These are phyloP conservation scores for Penicillium brasilianum DNA, from an alignment of 2,329 filamentous ascomycete species.

Conservation along the genomic window DNA sequence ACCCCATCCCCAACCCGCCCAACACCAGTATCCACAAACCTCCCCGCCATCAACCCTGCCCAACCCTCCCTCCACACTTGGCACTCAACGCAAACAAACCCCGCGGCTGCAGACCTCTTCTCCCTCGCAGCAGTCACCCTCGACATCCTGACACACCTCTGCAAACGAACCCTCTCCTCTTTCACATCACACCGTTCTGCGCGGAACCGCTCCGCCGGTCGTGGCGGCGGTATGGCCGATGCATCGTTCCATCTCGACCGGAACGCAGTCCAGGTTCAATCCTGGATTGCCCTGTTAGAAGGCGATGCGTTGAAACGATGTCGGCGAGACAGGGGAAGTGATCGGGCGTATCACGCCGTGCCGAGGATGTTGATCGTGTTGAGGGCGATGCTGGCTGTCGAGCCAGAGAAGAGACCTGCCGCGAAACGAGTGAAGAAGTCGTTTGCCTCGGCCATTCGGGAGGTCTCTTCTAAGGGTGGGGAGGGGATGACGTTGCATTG, in stretches of 20 bases:
- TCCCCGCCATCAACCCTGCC: slow-evolving; percentile 34
- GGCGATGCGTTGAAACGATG: slow-evolving; percentile 52
- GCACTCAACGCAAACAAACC: slow-evolving; percentile 45
- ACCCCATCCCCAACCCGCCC: slow-evolving; percentile 9
- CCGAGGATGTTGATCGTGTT: slow-evolving; percentile 45
- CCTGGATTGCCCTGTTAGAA: slow-evolving; percentile 60
- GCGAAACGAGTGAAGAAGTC: slow-evolving; percentile 39
- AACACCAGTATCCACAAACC: slow-evolving; percentile 24
- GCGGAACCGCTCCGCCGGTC: slow-evolving; percentile 55
- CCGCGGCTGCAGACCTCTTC: slow-evolving; percentile 59
- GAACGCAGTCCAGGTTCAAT: slow-evolving; percentile 60
- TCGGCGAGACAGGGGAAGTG: slow-evolving; percentile 34
- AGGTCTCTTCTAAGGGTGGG: slow-evolving; percentile 10
- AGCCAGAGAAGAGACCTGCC: slow-evolving; percentile 38
- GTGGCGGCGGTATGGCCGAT: slow-evolving; percentile 57
- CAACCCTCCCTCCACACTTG: slow-evolving; percentile 39
- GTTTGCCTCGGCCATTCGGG: slow-evolving; percentile 24
- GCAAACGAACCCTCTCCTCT: slow-evolving; percentile 61
- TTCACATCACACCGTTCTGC: slow-evolving; percentile 61
- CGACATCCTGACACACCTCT: slow-evolving; percentile 64
- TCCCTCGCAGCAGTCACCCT: slow-evolving; percentile 63
- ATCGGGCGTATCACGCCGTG: slow-evolving; percentile 45
- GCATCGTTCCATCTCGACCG: slow-evolving; percentile 60
- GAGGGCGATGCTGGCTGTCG: slow-evolving; percentile 44
- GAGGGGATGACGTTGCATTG: slow-evolving; percentile 23